These are phyloP conservation scores for Pseudogymnoascus sp. DNA, from an alignment of 2,329 filamentous ascomycete genomes.

Conservation along the genomic window DNA sequence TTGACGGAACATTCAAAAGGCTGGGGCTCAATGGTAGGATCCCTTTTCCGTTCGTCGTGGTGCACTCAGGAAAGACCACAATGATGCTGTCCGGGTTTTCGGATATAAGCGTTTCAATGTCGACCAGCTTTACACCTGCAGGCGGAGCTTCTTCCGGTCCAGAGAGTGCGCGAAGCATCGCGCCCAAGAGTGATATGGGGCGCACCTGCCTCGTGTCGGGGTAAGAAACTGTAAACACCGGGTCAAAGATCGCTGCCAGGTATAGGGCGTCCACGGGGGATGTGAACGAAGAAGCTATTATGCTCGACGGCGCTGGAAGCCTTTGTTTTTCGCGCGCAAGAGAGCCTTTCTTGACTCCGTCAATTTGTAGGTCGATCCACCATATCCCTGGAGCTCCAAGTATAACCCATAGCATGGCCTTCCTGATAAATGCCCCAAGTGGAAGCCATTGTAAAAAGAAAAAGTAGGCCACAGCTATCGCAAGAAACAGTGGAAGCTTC, in stretches of 20 bases:
- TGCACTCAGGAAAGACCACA: constrained; percentile 87
- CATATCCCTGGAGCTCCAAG: constrained; percentile 86
- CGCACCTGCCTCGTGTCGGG: constrained; percentile 67
- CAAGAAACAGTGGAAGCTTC: constrained; percentile 70
- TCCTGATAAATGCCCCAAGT: constrained; percentile 61
- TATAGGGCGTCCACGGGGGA: constrained; percentile 91
- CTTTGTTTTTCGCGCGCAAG: constrained; percentile 66
- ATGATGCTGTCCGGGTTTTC: constrained; percentile 68
- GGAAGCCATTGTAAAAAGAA: constrained; percentile 76
- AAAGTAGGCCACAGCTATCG: constrained; percentile 65
- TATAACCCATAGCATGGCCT: constrained; percentile 79
- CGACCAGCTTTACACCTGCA: constrained; percentile 45
- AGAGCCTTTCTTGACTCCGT: constrained; percentile 89
- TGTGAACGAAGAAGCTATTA: constrained; percentile 87
- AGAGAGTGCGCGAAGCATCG: constrained; percentile 66
- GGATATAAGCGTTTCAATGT: constrained; percentile 55
- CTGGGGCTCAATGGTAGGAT: constrained; percentile 78
- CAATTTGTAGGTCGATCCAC: constrained; percentile 98
- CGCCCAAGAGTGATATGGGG: constrained; percentile 67
- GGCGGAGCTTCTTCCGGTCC: constrained; percentile 45
- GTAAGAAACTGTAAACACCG: constrained; percentile 83
- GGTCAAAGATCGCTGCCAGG: constrained; percentile 91
- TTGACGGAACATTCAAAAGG: constrained; percentile 58
- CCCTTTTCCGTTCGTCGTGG: constrained; percentile 85
- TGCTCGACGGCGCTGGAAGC: constrained; percentile 68